These are phyloP conservation scores for Cercospora brassicicola DNA, from an alignment of 2,329 filamentous ascomycete genomes.

Conservation along the genomic window DNA sequence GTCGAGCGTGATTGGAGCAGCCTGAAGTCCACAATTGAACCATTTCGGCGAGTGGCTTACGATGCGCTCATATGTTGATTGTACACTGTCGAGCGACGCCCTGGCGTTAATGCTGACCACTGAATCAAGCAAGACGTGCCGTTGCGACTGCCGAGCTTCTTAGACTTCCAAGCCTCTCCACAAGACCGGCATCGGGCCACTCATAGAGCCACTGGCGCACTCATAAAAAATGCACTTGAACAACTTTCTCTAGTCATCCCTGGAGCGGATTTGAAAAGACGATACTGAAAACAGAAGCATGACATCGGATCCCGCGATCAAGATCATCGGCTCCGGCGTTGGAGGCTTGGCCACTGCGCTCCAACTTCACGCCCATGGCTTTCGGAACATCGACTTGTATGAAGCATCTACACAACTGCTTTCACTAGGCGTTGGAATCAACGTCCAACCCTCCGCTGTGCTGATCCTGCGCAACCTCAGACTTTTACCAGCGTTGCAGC, in stretches of 20 bases:
- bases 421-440: slow-evolving; percentile 50
- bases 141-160: slow-evolving; percentile 6
- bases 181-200: neutral
- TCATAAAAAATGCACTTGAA: neutral
- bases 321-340: slow-evolving; percentile 53
- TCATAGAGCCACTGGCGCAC: neutral
- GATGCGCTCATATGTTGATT: neutral
- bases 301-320: slow-evolving; percentile 34
- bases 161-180: slow-evolving; percentile 2
- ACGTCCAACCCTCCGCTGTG: slow-evolving; percentile 50
- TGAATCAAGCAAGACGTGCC: neutral
- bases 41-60: neutral
- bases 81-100: neutral
- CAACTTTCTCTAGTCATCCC: neutral
- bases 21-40: neutral
- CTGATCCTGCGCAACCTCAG: slow-evolving; percentile 49
- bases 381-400: slow-evolving; percentile 50
- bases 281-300: neutral
- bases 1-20: too few species aligned
- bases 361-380: slow-evolving; percentile 53
- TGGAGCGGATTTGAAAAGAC: neutral
- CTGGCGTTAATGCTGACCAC: neutral
- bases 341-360: slow-evolving; percentile 58
- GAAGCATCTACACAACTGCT: slow-evolving; percentile 47
- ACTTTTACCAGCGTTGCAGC: slow-evolving; percentile 44